Base-by-base conservation (phyloP, 768 basidiomycete genomes). In the Rhizopogon vinicolor region DNA sequence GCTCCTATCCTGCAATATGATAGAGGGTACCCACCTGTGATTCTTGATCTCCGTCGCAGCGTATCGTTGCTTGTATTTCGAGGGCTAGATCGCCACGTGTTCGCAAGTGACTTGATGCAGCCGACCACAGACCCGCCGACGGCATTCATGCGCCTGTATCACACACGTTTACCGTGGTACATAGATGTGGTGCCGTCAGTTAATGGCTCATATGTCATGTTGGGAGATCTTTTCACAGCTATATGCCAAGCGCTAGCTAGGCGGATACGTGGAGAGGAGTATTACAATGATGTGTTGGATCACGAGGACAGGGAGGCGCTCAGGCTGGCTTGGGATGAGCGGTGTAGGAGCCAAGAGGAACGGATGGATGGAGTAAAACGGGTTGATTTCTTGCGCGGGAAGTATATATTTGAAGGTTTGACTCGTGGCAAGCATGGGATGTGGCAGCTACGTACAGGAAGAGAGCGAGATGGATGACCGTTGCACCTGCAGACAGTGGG, bases 161-260 rank as follows among this genome's bases (percentile, higher is more conserved):
- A 85, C 65, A 68, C 78, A 0, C 70, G 73, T 37, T 68, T 85
- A 1, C 86, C 87, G 0, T 89, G 87, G 87, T 85, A 80, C 67
- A 77, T 89, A 64, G 86, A 87, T 59, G 72, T 86, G 16, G 62
- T 63, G 22, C 67, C 76, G 41, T 66, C 65, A 7, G 59, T 59
- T 28, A 73, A 77, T 41, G 74, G 76, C 2, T 68, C 78, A 22
- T 85, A 85, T n/a, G 74, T 87, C 52, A 83, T 84, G 5, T 69
- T 88, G 3, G 69, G 70, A 35, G 83, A 87, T 57, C 71, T 89
- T 14, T 68, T 87, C 50, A 55, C 60, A 33, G 76, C 79, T 56
- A 66, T 86, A 44, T 77, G 72, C 50, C 53, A 51, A 22, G 71
- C 75, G 46, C 72, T 87, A 44, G 66, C 72, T 51, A 68, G 63